Evolutionary conservation across 1,284 basidiomycete species (phyloP).

Genomic region (Melampsora abietis-canadensis): DNA sequence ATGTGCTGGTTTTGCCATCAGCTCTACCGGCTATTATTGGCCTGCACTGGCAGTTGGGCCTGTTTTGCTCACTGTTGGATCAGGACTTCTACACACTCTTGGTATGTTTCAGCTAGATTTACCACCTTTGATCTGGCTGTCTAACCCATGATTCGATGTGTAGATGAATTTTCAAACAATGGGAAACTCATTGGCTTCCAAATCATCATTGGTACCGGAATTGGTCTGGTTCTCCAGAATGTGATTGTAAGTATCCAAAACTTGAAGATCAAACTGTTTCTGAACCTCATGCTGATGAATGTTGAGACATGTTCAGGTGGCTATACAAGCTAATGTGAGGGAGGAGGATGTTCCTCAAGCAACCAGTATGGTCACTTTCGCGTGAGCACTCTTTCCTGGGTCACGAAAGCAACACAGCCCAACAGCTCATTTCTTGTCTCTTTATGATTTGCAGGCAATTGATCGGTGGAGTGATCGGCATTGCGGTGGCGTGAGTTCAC

Average conservation of each 20-base stretch:
- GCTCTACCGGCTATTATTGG: slow-evolving; percentile 5
- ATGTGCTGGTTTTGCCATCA: neutral
- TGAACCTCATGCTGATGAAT: too few relatives aligned
- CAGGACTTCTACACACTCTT: slow-evolving; percentile 6
- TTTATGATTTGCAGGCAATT: neutral
- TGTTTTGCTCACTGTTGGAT: slow-evolving; percentile 7
- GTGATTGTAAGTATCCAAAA: neutral
- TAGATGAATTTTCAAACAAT: slow-evolving; percentile 3
- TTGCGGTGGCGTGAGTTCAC: slow-evolving; percentile 2
- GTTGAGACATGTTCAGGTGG: neutral
- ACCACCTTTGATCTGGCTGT: neutral
- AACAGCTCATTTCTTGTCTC: neutral
- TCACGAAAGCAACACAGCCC: neutral
- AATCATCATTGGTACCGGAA: neutral
- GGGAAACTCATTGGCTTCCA: neutral
- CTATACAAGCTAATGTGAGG: neutral
- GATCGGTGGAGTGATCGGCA: neutral
- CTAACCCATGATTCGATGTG: neutral
- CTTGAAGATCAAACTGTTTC: too few relatives aligned
- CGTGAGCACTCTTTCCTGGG: neutral
- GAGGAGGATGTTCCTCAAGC: slow-evolving; percentile 8
- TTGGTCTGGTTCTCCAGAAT: neutral
- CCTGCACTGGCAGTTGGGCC: neutral
- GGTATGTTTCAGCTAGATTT: neutral
- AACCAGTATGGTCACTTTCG: slow-evolving; percentile 7